phyloP scores from a whole-genome alignment of 257 asterid species.

The Solanum clarkiae region DNA sequence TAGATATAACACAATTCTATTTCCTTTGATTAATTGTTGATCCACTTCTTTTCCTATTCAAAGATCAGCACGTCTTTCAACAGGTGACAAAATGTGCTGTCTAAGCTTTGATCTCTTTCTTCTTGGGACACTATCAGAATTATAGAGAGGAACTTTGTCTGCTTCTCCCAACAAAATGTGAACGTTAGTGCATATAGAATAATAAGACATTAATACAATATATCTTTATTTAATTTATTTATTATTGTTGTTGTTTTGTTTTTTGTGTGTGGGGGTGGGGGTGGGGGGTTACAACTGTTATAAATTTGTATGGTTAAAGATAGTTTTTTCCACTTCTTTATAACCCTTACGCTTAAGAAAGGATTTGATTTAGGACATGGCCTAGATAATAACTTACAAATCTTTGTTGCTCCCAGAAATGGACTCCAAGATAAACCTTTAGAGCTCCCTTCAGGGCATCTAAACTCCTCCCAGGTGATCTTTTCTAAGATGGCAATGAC shows the following conservation, averaged over 20 bases:
- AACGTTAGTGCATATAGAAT: neutral
- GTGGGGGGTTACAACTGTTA: neutral
- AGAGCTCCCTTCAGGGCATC: neutral
- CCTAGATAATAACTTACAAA: neutral
- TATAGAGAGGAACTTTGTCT: constrained; percentile 3
- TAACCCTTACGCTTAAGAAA: neutral
- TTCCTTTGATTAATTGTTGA: neutral
- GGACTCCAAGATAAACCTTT: neutral
- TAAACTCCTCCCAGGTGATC: neutral
- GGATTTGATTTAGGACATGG: neutral
- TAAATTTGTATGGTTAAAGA: neutral
- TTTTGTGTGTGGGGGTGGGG: neutral
- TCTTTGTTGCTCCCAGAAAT: neutral
- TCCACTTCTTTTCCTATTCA: neutral
- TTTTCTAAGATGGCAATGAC: too few relatives aligned
- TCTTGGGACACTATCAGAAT: constrained; percentile 5
- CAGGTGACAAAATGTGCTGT: constrained; percentile 14
- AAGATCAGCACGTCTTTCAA: neutral
- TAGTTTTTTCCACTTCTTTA: neutral
- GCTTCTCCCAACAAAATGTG: constrained; percentile 4
- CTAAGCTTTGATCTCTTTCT: constrained; percentile 24
- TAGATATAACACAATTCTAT: neutral
- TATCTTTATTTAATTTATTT: too few relatives aligned
- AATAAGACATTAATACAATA: neutral
- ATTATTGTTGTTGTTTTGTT: too few relatives aligned